Evolutionary conservation across 176 grass and related monocot genomes (phyloP), one percentile per base, ranked within the genome.

Genomic region (Raddia guianensis): DNA sequence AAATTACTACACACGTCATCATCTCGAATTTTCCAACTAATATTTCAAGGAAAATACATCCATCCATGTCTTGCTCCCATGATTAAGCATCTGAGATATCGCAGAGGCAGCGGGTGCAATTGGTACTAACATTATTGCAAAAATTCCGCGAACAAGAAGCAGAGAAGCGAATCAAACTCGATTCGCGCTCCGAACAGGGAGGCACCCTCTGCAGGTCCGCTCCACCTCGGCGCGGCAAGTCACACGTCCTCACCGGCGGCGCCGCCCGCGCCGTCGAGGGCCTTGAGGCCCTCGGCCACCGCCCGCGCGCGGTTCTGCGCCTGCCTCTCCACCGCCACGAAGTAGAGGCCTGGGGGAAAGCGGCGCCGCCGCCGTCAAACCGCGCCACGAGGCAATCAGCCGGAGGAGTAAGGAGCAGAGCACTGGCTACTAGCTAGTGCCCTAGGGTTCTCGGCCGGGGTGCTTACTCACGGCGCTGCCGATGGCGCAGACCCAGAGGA

Each of bases 271-370:
- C 72, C 74, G 67, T 97, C 89, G 49, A 97, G 79, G 49, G 57
- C 16, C 72, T 83, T 89, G 63, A 97, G 82, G 48, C 91, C 85
- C 72, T 94, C 85, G 13, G 91, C 88, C 50, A 94, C 83, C 67
- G 84, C 87, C 52, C 91, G 85, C 67, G 84, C 79, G 57, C 90
- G 83, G 63, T 92, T 94, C 80, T 97, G 94, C 61, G 89, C 80
- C 47, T 97, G 89, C 90, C 94, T 92, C 89, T 97, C 94, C 54
- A 92, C 94, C 19, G 89, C 94, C 73, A 97, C 90, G 53, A 92
- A 85, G 88, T 92, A 94, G 16, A 94, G 73, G 69, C 89, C 94
- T 94, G 72, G 5, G 72, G 5, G 40, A 2, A 43, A 43, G 49
- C 32, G 21, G 4, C 57, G 19, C 20, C 58, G 32, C 3, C 15